Percentiles rank a stretch among this genome's conserved stretches.
phyloP scores from a whole-genome alignment of 2,329 filamentous ascomycete genomes.

The Trichoderma sp. region DNA sequence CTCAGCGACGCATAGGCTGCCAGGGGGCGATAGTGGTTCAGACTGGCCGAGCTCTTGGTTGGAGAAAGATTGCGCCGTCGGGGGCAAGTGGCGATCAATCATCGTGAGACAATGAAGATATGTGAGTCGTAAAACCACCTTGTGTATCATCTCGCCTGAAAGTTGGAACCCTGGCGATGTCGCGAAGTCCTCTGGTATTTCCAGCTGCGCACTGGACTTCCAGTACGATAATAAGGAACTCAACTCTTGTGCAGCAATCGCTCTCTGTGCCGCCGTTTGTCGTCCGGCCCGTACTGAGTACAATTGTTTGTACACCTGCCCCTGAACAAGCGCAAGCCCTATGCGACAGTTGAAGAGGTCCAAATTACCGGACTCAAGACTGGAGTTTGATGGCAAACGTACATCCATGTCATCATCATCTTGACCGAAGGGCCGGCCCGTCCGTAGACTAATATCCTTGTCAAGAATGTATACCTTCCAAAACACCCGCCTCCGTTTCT shows the following conservation, averaged over 20 bases:
- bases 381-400: background rate
- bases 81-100: conserved; percentile 1
- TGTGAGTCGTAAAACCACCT: conserved; percentile 4
- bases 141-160: conserved; percentile 7
- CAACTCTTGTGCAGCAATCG: conserved; percentile 6
- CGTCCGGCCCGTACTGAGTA: background rate
- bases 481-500: conserved; percentile 7
- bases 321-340: conserved; percentile 6
- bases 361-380: background rate
- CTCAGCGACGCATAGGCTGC: background rate
- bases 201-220: background rate
- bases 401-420: conserved; percentile 14
- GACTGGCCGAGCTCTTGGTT: background rate
- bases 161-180: background rate
- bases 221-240: conserved; percentile 6
- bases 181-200: background rate
- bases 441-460: conserved; percentile 9
- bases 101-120: conserved; percentile 11
- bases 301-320: conserved; percentile 2
- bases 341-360: conserved; percentile 11
- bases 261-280: conserved; percentile 1
- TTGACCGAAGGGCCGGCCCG: conserved; percentile 2
- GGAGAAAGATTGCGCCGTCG: background rate
- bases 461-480: conserved; percentile 11
- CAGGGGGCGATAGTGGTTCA: background rate